phyloP scores from a whole-genome alignment of 805 yeast genomes.

The Barnettozyma pratensis region DNA sequence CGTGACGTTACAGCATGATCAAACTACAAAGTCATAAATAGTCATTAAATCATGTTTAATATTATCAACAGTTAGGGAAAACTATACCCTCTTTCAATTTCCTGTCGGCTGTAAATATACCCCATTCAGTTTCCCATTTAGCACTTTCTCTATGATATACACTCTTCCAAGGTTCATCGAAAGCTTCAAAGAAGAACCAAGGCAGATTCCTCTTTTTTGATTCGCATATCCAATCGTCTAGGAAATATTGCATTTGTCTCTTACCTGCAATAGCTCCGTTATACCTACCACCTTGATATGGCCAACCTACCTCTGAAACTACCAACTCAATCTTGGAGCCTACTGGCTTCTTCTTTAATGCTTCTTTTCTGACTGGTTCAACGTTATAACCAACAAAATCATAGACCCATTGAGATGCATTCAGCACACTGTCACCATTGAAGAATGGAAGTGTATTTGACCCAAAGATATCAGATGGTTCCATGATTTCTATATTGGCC shows the following conservation, averaged over 20 bases:
- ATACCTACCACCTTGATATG: constrained; percentile 51
- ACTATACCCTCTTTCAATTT: constrained; percentile 37
- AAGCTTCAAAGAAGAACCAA: constrained; percentile 65
- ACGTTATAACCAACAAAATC: constrained; percentile 42
- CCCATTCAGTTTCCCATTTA: constrained; percentile 72
- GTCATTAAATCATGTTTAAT: background rate
- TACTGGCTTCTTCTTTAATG: constrained; percentile 13
- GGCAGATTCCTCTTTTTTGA: constrained; percentile 28
- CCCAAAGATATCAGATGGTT: constrained; percentile 51
- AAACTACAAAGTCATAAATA: background rate
- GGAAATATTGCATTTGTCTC: constrained; percentile 39
- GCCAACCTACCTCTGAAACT: constrained; percentile 72
- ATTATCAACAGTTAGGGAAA: constrained; percentile 30
- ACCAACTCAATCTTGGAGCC: constrained; percentile 28
- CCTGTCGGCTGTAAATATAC: constrained; percentile 48
- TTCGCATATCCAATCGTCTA: constrained; percentile 48
- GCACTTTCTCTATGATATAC: constrained; percentile 43
- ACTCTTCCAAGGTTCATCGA: constrained; percentile 68
- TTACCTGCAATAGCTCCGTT: constrained; percentile 42
- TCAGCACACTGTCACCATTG: constrained; percentile 45
- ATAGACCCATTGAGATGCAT: constrained; percentile 49
- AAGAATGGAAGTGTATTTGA: constrained; percentile 67
- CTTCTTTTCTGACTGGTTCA: constrained; percentile 30
- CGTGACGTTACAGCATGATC: background rate
- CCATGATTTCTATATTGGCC: constrained; percentile 34